phyloP scores from a whole-genome alignment of 2,329 filamentous ascomycete species.

The Coleophoma eucalyptorum region DNA sequence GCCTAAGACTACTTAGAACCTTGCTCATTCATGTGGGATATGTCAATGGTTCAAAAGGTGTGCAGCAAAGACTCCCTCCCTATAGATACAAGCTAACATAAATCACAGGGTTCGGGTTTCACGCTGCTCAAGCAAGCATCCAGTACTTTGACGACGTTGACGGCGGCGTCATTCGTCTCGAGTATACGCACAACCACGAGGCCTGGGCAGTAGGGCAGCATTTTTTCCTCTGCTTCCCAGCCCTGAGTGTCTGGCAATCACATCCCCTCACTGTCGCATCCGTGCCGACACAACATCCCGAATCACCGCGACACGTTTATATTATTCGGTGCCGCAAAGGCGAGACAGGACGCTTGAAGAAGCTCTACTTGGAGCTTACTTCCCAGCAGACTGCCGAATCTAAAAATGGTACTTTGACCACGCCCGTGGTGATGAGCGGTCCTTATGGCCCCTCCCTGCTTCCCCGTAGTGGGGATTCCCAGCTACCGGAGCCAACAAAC shows the following conservation, averaged over 20 bases:
- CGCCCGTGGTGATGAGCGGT: constrained; percentile 57
- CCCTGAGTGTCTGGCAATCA: constrained; percentile 68
- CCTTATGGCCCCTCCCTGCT: constrained; percentile 50
- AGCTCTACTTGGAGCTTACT: constrained; percentile 39
- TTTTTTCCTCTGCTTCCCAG: constrained; percentile 73
- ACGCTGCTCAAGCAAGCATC: constrained; percentile 45
- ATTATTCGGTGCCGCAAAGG: constrained; percentile 54
- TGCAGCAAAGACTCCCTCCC: no score
- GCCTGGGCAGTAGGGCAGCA: constrained; percentile 64
- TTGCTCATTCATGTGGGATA: constrained; percentile 58
- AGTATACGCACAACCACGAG: constrained; percentile 68
- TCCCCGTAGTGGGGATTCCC: constrained; percentile 1
- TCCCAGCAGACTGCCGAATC: constrained; percentile 30
- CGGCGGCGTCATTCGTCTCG: constrained; percentile 62
- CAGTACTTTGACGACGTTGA: constrained; percentile 50
- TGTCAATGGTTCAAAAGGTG: constrained; percentile 29
- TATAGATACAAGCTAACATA: no score
- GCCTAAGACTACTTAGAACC: constrained; percentile 52
- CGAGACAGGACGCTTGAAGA: constrained; percentile 40
- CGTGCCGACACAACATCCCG: constrained; percentile 50
- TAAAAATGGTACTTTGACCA: constrained; percentile 31
- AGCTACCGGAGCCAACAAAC: constrained; percentile 34
- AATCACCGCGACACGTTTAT: constrained; percentile 47
- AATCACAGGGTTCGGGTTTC: constrained; percentile 46
- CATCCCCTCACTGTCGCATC: constrained; percentile 77